phyloP scores from a whole-genome alignment of 2,329 filamentous ascomycete genomes.

The Pseudonectria foliicola region DNA sequence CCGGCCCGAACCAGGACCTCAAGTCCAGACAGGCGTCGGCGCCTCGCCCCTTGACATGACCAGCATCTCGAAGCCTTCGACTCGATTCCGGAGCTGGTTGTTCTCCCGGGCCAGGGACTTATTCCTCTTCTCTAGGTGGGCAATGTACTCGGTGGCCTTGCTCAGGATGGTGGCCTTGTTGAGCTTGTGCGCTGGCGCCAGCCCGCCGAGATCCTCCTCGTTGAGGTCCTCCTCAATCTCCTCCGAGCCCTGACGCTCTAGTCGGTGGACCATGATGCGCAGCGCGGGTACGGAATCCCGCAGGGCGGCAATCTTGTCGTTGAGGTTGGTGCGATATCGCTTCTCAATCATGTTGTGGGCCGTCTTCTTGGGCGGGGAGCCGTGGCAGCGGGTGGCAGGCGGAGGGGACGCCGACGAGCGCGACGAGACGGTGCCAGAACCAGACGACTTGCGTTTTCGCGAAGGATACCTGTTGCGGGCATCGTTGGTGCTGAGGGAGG shows the following conservation, averaged over 20 bases:
- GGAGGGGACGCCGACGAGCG: constrained; percentile 35
- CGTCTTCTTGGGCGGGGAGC: constrained; percentile 62
- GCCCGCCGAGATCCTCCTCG: constrained; percentile 64
- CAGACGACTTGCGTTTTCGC: constrained; percentile 27
- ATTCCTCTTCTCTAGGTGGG: constrained; percentile 30
- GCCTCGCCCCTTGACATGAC: constrained; percentile 20
- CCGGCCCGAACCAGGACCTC: constrained; percentile 2
- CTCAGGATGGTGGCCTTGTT: constrained; percentile 76
- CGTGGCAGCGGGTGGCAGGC: constrained; percentile 21
- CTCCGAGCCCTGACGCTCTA: constrained; percentile 56
- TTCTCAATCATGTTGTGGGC: constrained; percentile 97
- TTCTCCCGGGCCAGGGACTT: constrained; percentile 25
- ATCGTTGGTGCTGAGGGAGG: constrained; percentile 11
- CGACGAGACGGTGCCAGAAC: constrained; percentile 22
- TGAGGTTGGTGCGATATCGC: constrained; percentile 86
- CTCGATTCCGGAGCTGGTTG: constrained; percentile 23
- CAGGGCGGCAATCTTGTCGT: constrained; percentile 88
- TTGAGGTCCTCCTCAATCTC: constrained; percentile 52
- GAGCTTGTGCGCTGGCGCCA: constrained; percentile 79
- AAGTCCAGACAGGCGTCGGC: constrained; percentile 9
- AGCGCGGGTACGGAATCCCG: constrained; percentile 84
- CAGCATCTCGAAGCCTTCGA: constrained; percentile 24
- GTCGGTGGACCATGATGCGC: constrained; percentile 55
- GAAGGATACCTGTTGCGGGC: constrained; percentile 18
- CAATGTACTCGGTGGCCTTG: constrained; percentile 33